phyloP scores from a whole-genome alignment of 352 stramenopile genomes.

The Pythium aristosporum region DNA sequence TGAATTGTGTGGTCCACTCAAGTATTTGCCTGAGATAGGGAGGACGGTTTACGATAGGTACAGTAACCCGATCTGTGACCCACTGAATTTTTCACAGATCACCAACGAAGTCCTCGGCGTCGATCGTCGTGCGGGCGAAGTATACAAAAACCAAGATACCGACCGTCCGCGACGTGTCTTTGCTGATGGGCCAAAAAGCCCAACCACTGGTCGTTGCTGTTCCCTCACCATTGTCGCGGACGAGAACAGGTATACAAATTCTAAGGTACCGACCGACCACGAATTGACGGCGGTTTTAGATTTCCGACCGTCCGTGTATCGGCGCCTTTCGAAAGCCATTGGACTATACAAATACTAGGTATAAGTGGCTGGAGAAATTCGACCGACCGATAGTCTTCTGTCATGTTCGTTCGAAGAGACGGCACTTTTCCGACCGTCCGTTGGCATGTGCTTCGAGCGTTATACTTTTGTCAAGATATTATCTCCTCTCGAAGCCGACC shows the following conservation, averaged over 20 bases:
- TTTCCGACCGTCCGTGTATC: slow-evolving; percentile 15
- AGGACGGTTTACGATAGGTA: neutral
- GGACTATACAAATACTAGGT: slow-evolving; percentile 8
- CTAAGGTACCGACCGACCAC: slow-evolving; percentile 16
- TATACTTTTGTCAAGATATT: slow-evolving; percentile 12
- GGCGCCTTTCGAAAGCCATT: neutral
- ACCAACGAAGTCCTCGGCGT: slow-evolving; percentile 16
- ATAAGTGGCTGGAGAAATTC: neutral
- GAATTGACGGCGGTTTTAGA: neutral
- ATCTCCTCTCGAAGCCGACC: neutral
- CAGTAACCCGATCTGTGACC: neutral
- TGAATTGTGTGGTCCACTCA: slow-evolving; percentile 5
- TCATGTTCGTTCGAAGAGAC: slow-evolving; percentile 24
- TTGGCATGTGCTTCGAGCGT: neutral
- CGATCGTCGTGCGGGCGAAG: neutral
- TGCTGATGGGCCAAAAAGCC: neutral
- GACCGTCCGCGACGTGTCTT: slow-evolving; percentile 6
- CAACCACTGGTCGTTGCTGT: slow-evolving; percentile 12
- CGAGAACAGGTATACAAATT: slow-evolving; percentile 2
- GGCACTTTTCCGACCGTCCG: slow-evolving; percentile 14
- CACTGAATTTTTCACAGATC: slow-evolving; percentile 9
- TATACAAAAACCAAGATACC: slow-evolving; percentile 16
- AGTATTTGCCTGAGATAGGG: neutral
- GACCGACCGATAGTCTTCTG: slow-evolving; percentile 28
- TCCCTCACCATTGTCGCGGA: neutral